Base-by-base conservation (phyloP, 2,329 filamentous ascomycete species). In the Chrysoporthe deuterocubensis region DNA sequence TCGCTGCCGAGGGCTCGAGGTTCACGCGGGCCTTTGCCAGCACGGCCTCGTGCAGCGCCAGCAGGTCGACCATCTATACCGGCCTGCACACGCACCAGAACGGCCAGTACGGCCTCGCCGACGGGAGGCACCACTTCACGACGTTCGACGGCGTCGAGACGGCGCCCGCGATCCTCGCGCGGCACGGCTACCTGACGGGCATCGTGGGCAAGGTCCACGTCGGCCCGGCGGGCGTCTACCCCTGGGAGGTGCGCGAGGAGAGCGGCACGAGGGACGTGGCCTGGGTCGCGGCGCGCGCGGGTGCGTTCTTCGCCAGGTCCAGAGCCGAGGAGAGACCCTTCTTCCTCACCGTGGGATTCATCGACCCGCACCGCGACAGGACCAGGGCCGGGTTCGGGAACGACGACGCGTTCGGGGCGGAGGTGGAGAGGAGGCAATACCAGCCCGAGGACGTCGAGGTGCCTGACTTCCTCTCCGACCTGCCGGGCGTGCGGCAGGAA, bases 201-300 rank as follows among this genome's bases (percentile, higher is more conserved):
- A 79, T 84, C 26, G 72, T 84, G 2, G 80, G 80, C 0, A 84
- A 84, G 69, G 74, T 84, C 1, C 82, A 84, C 56, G 81, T 84
- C 9, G 80, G 80, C 0, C 81, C 81, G 0, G 62, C 65, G 0
- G 59, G 62, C 4, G 74, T 75, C 0, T 83, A 82, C 67, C 78
- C 79, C 0, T 84, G 81, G 81, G 69, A 80, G 56, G 71, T 77
- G 6, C 60, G 72, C 11, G 71, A 75, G 32, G 78, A 80, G 66
- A 82, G 79, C 65, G 74, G 72, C 8, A 81, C 74, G 8, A 74
- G 81, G 6, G 76, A 84, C 67, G 80, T 82, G 4, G 75, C 75
- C 8, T 79, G 9, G 79, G 80, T 1, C 77, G 80, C 82, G 0
- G 78, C 79, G 34, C 75, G 76, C 54, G 78, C 78, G 1, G 76